These are phyloP conservation scores for Eucalyptus cloeziana DNA, from an alignment of 345 rosid genomes.

Conservation along the genomic window DNA sequence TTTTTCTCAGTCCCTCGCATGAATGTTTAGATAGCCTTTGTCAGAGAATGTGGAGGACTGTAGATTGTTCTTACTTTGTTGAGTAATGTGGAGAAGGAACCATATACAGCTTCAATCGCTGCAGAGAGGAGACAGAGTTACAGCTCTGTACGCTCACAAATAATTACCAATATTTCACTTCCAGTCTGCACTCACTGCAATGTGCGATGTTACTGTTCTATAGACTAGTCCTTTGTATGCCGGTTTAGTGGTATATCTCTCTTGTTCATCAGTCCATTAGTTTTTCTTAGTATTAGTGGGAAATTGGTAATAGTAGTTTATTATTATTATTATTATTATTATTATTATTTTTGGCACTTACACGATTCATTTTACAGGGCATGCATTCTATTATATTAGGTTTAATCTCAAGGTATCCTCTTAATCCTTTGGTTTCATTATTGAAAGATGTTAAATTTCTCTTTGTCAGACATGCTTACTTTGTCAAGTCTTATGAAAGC, in stretches of 20 bases:
- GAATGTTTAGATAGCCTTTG: not conserved
- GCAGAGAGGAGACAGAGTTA: not conserved
- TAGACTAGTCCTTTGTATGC: not conserved
- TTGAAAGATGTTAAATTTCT: not conserved
- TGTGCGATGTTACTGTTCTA: not conserved
- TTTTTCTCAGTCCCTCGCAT: not conserved
- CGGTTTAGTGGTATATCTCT: not conserved
- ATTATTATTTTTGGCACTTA: not conserved
- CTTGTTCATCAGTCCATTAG: not conserved
- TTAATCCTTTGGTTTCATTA: not conserved
- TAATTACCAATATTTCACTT: not conserved
- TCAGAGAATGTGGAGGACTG: not conserved
- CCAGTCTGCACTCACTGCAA: not conserved
- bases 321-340: not conserved
- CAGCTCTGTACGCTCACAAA: not conserved
- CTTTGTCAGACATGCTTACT: not conserved
- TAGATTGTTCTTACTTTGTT: not conserved
- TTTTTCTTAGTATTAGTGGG: not conserved
- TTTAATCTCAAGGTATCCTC: slow-evolving; percentile 46
- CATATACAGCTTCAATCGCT: not conserved
- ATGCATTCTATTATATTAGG: slow-evolving; percentile 77
- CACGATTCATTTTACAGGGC: slow-evolving; percentile 49
- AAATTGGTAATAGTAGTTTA: not conserved
- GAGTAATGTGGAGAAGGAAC: not conserved
- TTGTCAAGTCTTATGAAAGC: not conserved